Base-by-base conservation (phyloP, 2,329 filamentous ascomycete genomes). In the Colletotrichum orbiculare region DNA sequence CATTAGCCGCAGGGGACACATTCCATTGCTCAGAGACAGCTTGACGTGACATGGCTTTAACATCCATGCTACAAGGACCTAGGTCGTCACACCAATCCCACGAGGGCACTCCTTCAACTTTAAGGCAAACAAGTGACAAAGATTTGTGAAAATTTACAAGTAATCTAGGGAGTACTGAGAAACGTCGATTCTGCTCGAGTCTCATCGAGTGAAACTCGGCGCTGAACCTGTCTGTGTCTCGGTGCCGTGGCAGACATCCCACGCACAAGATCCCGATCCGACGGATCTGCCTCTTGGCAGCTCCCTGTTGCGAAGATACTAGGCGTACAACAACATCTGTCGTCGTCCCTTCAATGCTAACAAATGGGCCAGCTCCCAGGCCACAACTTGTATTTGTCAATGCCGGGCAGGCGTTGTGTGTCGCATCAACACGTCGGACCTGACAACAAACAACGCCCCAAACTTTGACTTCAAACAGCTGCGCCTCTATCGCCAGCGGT, bases 1-100 rank as follows among this genome's bases (percentile, higher is more conserved):
- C 52, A 46, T 45, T 65, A 62, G 52, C 46, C 56, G 47, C 62
- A 52, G 58, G 50, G 37, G 47, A 47, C 45, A 48, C 53, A 56
- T 15, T 57, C 62, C 62, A 58, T 38, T 11, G 15, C n/a, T 43
- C 35, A 17, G 47, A n/a, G 10, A 42, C 47, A n/a, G 41, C 17
- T 35, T 39, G 25, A 55, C 34, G 25, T 52, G 60, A 50, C 50
- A 50, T 57, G 46, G 62, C 45, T 65, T 45, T 35, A 50, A 50
- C 62, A 65, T 25, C 25, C 25, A 25, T 25, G 49, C 46, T 41
- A 50, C 50, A 37, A 45, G 35, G 39, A 45, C 39, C 57, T 60
- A 39, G 50, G 34, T 35, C 34, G 56, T 60, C 38, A 48, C 50
- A 55, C 39, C 57, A 62, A 62, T 52, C 46, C 58, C 25, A 43